phyloP scores from a whole-genome alignment of 345 rosid species.

The Odontarrhena argentea region DNA sequence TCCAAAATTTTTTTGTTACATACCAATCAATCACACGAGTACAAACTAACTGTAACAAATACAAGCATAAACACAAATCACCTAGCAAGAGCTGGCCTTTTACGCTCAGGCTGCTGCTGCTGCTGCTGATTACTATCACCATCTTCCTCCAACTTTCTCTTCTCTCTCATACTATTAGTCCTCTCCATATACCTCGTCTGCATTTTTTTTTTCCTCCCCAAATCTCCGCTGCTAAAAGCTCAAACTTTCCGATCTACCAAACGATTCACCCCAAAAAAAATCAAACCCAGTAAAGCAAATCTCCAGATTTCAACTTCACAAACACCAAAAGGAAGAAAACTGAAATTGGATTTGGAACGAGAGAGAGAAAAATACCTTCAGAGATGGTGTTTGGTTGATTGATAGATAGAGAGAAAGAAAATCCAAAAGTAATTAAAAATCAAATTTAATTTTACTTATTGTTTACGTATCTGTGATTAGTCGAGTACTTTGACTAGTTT shows the following conservation, averaged over 20 bases:
- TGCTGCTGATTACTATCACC: conserved; percentile 28
- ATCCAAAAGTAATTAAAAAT: conserved; percentile 13
- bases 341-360: conserved; percentile 24
- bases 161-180: conserved; percentile 78
- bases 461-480: conserved; percentile 24
- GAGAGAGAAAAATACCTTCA: conserved; percentile 20
- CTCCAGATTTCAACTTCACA: neutral
- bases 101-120: conserved; percentile 70
- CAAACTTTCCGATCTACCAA: conserved; percentile 23
- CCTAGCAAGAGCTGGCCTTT: conserved; percentile 95
- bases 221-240: conserved; percentile 15
- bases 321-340: neutral
- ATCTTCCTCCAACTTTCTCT: conserved; percentile 68
- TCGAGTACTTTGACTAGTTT: conserved; percentile 37
- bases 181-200: conserved; percentile 82
- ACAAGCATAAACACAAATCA: conserved; percentile 29
- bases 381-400: conserved; percentile 30
- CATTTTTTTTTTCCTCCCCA: conserved; percentile 41
- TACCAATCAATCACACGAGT: neutral
- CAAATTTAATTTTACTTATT: conserved; percentile 20
- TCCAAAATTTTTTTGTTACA: neutral
- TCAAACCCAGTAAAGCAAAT: neutral
- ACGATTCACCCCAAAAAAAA: neutral
- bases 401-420: conserved; percentile 25
- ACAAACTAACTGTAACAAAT: neutral